Evolutionary conservation across 192 early-diverging fungal species (phyloP), one percentile per base, ranked within the genome.

Genomic region (Glomus cerebriforme): DNA sequence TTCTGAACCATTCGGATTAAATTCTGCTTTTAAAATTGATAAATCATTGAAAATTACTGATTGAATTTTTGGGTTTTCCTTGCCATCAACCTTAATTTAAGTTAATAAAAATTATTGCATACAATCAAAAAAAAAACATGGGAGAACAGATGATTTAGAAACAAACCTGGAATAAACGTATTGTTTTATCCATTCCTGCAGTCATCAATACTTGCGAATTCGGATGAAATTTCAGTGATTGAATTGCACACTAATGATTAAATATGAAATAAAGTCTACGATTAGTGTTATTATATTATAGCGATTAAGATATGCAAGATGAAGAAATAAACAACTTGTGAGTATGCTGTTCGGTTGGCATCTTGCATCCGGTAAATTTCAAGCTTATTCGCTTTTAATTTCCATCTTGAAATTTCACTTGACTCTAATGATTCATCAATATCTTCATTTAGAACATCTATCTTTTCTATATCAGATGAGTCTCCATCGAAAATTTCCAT

Each of bases 21-120:
- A 98, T 60, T 84, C 81, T 1, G 96, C 95, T 26, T 82, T 81
- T 80, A 88, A 85, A 54, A 98, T 94, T 5, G 95, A 95, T 80
- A 98, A 80, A 83, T 98, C 97, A 79, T 95, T 92, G 80, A 97
- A 90, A 75, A 88, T 88, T n/a, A 98, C 83, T 12, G 91, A 93
- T 85, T 97, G 95, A 70, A 99, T 90, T 84, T 96, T 93, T 60
- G 92, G 94, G 83, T 99, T 99, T 43, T 93, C 81, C 83, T 95
- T 96, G 26, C 97, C 97, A 70, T 99, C 97, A 7, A 97, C 88
- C 66, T 95, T 63, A 32, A 47, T 39, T 63, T 24, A n/a, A n/a
- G 27, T 67, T 67, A 19, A 65, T 24, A 84, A 63, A 66, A 75
- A 74, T 54, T 34, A 27, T 65, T 71, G 45, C 12, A 10, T 12